Evolutionary conservation across 176 grass and related monocot genomes (phyloP).

Genomic region (Musa itinerans): DNA sequence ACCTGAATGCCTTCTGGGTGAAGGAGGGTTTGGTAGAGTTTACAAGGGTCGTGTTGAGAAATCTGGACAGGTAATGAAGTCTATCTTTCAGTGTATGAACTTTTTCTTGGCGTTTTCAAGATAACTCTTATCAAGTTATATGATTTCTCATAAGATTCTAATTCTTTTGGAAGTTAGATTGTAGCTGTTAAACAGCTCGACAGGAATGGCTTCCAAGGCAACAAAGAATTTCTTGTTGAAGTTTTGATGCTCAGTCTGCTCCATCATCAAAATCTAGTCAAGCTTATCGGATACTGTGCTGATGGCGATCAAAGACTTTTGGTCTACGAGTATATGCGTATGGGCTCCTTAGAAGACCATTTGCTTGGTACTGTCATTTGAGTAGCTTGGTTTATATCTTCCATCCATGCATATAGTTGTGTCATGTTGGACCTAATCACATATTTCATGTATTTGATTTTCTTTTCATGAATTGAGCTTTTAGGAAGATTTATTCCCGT

Average conservation of each 20-base stretch:
- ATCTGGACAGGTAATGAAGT: not conserved
- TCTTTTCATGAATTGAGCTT: not conserved
- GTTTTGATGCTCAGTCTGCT: conserved; percentile 4
- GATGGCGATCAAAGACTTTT: conserved; percentile 10
- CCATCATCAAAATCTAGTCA: conserved; percentile 3
- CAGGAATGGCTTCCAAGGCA: conserved; percentile 5
- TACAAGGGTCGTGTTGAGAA: conserved; percentile 5
- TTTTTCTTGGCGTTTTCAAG: not conserved
- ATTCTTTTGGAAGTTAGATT: not conserved
- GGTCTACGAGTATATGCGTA: not conserved
- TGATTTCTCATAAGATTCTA: not conserved
- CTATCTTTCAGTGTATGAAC: not conserved
- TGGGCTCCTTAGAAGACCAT: conserved; percentile 1
- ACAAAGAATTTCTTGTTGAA: conserved; percentile 11
- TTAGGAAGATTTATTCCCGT: too few species aligned
- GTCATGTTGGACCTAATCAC: not conserved
- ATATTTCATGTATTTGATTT: not conserved
- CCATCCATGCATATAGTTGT: not conserved
- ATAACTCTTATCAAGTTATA: not conserved
- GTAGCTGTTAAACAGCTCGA: conserved; percentile 3
- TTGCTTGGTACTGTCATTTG: not conserved
- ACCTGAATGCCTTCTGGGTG: conserved; percentile 6
- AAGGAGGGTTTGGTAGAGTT: conserved; percentile 10
- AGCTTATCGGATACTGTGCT: conserved; percentile 4
- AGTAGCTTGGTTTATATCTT: not conserved